phyloP scores from a whole-genome alignment of 176 grass and related monocot genomes.

The Avena insularis region DNA sequence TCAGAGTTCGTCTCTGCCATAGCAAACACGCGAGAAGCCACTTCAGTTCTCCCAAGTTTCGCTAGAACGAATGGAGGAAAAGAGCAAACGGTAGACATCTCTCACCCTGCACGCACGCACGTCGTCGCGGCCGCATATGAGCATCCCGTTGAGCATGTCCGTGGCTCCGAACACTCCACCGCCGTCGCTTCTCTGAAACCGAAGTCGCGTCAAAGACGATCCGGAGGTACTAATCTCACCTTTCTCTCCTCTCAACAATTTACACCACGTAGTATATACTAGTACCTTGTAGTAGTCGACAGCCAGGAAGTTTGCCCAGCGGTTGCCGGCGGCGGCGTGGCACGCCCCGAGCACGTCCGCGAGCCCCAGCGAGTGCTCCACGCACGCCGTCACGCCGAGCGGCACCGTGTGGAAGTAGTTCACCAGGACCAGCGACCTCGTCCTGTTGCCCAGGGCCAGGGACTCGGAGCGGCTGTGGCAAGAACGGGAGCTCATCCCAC shows the following conservation, averaged over 20 bases:
- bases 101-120: conserved; percentile 58
- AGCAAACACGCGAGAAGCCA: background rate
- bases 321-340: conserved; percentile 44
- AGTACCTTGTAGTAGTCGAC: conserved; percentile 73
- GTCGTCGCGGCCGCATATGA: conserved; percentile 72
- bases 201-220: background rate
- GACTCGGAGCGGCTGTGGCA: conserved; percentile 58
- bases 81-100: background rate
- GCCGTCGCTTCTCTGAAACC: conserved; percentile 62
- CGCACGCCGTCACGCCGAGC: conserved; percentile 43
- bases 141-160: conserved; percentile 75
- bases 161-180: conserved; percentile 58
- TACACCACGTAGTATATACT: background rate
- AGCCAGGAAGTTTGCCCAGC: conserved; percentile 80
- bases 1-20: conserved; percentile 35
- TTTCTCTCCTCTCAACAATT: background rate
- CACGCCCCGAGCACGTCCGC: conserved; percentile 51
- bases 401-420: conserved; percentile 68
- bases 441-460: conserved; percentile 38
- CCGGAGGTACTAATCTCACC: background rate
- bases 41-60: background rate
- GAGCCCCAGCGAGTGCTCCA: conserved; percentile 54
- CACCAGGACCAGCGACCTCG: conserved; percentile 61
- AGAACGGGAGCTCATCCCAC: conserved; percentile 51
- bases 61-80: background rate